Percentiles rank a stretch among this genome's conserved stretches.
Conservation (phyloP, 495 filamentous ascomycete genomes). For the Sabuloglossum arenarium region DNA sequence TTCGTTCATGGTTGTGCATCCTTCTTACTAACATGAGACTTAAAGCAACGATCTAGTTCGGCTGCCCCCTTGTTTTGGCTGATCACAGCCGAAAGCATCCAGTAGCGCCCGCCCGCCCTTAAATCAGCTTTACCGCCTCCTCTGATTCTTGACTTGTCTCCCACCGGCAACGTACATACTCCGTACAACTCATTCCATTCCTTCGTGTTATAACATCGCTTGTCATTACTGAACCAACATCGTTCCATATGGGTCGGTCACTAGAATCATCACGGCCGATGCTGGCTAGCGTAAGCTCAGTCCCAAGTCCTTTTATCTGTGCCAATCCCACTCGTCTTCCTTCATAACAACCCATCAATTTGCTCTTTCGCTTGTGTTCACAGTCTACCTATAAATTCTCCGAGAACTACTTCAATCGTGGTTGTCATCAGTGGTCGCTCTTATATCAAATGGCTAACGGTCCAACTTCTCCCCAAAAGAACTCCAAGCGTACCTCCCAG, state of each 20-base stretch:
- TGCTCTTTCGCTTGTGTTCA: background rate
- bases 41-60: background rate
- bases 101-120: background rate
- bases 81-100: background rate
- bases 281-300: conserved; percentile 10
- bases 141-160: no score
- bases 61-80: background rate
- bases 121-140: background rate
- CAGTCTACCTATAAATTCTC: background rate
- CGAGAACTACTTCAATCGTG: background rate
- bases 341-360: background rate
- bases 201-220: background rate
- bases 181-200: no score
- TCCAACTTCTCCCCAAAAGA: background rate
- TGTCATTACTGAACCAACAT: background rate
- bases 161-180: no score
- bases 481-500: conserved; percentile 11
- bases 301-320: background rate
- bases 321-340: background rate
- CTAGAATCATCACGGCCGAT: conserved; percentile 13
- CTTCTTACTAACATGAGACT: no score
- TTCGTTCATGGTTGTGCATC: no score
- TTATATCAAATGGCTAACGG: background rate
- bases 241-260: background rate
- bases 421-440: background rate